Percentiles rank a stretch among this genome's conserved stretches.
phyloP scores from a whole-genome alignment of 2,329 filamentous ascomycete species.

The Sordariomycetes sp. region DNA sequence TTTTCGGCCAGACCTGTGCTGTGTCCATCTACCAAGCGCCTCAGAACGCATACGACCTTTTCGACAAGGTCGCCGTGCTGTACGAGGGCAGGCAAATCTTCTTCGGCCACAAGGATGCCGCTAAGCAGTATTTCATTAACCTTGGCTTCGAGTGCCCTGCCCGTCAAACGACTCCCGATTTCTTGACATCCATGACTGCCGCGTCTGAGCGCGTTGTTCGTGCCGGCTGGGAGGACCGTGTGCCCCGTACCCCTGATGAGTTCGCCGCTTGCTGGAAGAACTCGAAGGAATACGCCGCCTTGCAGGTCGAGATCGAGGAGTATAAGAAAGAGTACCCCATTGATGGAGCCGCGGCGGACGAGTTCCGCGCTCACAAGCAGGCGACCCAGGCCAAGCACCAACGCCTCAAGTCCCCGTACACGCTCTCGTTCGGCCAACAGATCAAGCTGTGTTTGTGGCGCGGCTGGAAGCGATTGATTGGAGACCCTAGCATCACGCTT shows the following conservation, averaged over 20 bases:
- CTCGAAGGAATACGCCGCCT: constrained; percentile 13
- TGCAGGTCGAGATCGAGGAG: constrained; percentile 16
- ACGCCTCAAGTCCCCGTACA: constrained; percentile 36
- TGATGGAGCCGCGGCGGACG: constrained; percentile 10
- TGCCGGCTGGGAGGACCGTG: constrained; percentile 37
- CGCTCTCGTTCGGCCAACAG: constrained; percentile 36
- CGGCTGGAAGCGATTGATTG: constrained; percentile 26
- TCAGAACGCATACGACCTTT: constrained; percentile 46
- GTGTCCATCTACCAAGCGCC: constrained; percentile 49
- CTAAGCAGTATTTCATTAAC: constrained; percentile 55
- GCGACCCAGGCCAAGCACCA: constrained; percentile 20
- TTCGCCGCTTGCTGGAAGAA: constrained; percentile 25
- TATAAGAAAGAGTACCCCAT: constrained; percentile 9
- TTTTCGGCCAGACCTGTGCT: constrained; percentile 34
- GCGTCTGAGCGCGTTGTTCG: constrained; percentile 45
- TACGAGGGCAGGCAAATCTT: constrained; percentile 55
- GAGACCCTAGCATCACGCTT: constrained; percentile 32
- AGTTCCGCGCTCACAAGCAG: constrained; percentile 15
- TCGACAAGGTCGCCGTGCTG: constrained; percentile 49
- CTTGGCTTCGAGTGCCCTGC: constrained; percentile 59
- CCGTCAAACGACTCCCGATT: constrained; percentile 61
- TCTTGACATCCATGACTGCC: constrained; percentile 62
- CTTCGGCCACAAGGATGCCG: constrained; percentile 50
- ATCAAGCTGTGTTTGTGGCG: constrained; percentile 31
- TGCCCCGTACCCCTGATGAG: constrained; percentile 21